phyloP scores from a whole-genome alignment of 2,329 filamentous ascomycete genomes.

The Cryphonectria naterciae region DNA sequence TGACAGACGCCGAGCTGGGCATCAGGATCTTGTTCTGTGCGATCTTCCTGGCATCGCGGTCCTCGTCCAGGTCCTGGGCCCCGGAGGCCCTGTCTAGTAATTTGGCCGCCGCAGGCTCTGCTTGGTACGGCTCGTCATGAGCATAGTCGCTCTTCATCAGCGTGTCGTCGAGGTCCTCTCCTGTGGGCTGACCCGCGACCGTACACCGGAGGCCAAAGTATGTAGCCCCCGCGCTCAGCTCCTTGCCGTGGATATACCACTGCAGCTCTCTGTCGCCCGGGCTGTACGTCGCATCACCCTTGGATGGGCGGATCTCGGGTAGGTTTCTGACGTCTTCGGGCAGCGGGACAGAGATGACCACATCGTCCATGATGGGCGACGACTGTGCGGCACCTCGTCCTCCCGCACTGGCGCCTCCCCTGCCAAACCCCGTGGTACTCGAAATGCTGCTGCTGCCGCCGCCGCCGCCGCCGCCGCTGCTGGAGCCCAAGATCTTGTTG shows the following conservation, averaged over 20 bases:
- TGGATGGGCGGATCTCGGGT: slow-evolving; percentile 77
- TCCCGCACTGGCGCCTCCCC: slow-evolving; percentile 45
- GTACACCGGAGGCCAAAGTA: slow-evolving; percentile 79
- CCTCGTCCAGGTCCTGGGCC: slow-evolving; percentile 39
- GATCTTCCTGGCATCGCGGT: slow-evolving; percentile 59
- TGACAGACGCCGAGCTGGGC: slow-evolving; percentile 77
- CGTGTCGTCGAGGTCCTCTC: slow-evolving; percentile 52
- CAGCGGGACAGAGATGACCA: slow-evolving; percentile 78
- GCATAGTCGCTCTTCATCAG: slow-evolving; percentile 53
- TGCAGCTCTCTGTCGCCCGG: slow-evolving; percentile 74
- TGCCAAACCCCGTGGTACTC: slow-evolving; percentile 44
- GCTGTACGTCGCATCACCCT: slow-evolving; percentile 82
- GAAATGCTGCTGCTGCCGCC: not conserved
- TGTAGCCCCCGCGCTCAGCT: slow-evolving; percentile 68
- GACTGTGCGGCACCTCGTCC: slow-evolving; percentile 59
- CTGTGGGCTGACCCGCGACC: slow-evolving; percentile 66
- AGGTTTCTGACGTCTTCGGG: slow-evolving; percentile 80
- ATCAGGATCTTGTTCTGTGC: slow-evolving; percentile 77
- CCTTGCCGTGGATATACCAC: slow-evolving; percentile 82
- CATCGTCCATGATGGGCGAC: slow-evolving; percentile 71
- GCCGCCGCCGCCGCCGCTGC: slow-evolving; percentile 27
- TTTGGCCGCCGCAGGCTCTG: slow-evolving; percentile 42
- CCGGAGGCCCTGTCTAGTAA: slow-evolving; percentile 37
- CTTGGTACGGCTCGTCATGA: slow-evolving; percentile 63
- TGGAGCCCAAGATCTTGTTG: slow-evolving; percentile 63